A percentile compares a stretch with the other conserved stretches of the same genome.
Conservation (phyloP, 345 rosid genomes). For the Zanthoxylum bungeanum region DNA sequence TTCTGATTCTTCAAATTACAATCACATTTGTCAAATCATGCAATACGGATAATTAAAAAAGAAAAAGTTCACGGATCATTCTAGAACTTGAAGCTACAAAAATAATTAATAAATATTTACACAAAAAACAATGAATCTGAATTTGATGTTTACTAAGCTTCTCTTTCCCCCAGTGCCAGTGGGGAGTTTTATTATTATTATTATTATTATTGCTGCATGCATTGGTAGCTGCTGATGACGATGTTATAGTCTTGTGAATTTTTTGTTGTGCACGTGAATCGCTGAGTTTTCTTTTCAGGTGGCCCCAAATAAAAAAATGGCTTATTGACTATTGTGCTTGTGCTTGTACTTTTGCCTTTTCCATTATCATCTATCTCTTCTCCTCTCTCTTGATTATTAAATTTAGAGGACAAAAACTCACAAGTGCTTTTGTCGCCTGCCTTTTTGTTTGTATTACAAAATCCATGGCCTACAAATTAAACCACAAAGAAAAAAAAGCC, state of each 20-base stretch:
- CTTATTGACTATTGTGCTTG: not conserved
- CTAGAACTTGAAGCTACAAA: not conserved
- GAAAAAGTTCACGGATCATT: slow-evolving; percentile 3
- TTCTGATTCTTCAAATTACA: not conserved
- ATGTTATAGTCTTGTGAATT: not conserved
- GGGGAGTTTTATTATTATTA: too few species aligned
- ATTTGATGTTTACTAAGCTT: not conserved
- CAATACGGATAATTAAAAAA: not conserved
- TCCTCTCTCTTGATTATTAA: not conserved
- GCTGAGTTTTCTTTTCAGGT: not conserved
- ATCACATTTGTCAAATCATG: not conserved
- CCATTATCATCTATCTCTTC: not conserved
- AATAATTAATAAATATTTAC: not conserved
- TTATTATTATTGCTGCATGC: too few species aligned
- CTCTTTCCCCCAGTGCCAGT: too few species aligned
- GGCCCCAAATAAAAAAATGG: not conserved
- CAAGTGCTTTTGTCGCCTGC: too few species aligned
- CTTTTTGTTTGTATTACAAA: too few species aligned
- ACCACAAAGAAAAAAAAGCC: too few species aligned
- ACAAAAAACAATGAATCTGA: not conserved
- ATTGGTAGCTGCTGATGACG: too few species aligned
- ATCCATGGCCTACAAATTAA: too few species aligned
- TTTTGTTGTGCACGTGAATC: slow-evolving; percentile 21
- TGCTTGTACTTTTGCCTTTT: not conserved
- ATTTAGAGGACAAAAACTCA: slow-evolving; percentile 10